Percentiles rank a stretch among this genome's conserved stretches.
phyloP scores from a whole-genome alignment of 2,329 filamentous ascomycete species.

The Trichoderma sp. region DNA sequence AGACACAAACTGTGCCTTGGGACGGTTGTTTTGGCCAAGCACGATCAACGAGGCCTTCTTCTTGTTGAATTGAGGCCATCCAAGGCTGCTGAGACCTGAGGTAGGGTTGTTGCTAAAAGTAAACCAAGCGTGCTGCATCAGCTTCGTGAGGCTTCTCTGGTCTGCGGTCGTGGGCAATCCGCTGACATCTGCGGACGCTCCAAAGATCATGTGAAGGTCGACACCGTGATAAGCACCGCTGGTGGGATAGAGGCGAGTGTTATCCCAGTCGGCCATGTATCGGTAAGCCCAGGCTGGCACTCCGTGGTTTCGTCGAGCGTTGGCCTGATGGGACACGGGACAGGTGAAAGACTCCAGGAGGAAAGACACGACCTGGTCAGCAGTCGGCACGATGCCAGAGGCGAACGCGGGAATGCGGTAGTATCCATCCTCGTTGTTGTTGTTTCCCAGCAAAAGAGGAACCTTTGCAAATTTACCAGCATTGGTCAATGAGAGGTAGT shows the following conservation, averaged over 20 bases:
- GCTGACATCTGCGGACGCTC: constrained; percentile 39
- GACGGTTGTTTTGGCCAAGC: constrained; percentile 19
- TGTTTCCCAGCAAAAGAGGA: constrained; percentile 44
- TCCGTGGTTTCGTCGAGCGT: constrained; percentile 33
- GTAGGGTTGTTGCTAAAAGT: constrained; percentile 40
- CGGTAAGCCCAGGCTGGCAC: constrained; percentile 46
- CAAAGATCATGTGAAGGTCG: constrained; percentile 49
- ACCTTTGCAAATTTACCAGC: constrained; percentile 39
- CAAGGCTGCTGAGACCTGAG: constrained; percentile 31
- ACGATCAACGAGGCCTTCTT: constrained; percentile 22
- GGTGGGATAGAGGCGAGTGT: constrained; percentile 43
- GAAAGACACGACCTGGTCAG: constrained; percentile 38
- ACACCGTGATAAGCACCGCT: constrained; percentile 51
- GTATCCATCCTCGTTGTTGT: constrained; percentile 47
- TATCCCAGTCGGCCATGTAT: constrained; percentile 50
- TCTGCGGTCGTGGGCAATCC: constrained; percentile 33
- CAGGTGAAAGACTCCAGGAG: constrained; percentile 48
- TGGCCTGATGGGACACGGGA: constrained; percentile 40
- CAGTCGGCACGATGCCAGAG: constrained; percentile 39
- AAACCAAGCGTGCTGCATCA: constrained; percentile 43
- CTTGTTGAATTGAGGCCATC: constrained; percentile 28
- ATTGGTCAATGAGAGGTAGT: constrained; percentile 38
- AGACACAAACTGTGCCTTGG: constrained; percentile 26
- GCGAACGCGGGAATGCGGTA: constrained; percentile 45
- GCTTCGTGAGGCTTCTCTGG: constrained; percentile 34